Evolutionary conservation across 495 filamentous ascomycete genomes (phyloP).

Genomic region (Penicillium cinerascens): DNA sequence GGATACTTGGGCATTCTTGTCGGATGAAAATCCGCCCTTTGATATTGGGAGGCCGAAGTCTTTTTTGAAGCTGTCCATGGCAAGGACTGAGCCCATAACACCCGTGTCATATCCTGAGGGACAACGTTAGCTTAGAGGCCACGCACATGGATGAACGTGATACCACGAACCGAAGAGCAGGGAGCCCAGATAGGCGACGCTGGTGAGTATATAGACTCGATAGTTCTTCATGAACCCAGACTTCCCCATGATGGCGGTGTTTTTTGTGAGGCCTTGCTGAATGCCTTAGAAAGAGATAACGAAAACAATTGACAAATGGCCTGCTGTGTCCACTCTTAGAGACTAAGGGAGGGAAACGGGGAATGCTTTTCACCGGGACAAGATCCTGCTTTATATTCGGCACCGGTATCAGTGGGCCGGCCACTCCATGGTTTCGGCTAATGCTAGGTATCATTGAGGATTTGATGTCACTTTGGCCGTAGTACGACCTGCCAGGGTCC

Average conservation of each 20-base stretch:
- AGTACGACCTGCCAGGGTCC: background rate
- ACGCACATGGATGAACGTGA: background rate
- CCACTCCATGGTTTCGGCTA: slow-evolving; percentile 6
- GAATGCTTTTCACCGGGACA: background rate
- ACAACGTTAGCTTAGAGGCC: background rate
- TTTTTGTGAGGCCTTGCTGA: background rate
- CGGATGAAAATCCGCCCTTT: slow-evolving; percentile 27
- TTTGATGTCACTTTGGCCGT: slow-evolving; percentile 3
- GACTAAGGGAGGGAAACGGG: slow-evolving; percentile 2
- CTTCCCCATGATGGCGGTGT: slow-evolving; percentile 15
- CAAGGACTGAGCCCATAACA: slow-evolving; percentile 56
- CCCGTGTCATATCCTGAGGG: slow-evolving; percentile 52
- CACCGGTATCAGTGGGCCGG: slow-evolving; percentile 5
- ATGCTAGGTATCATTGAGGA: slow-evolving; percentile 6
- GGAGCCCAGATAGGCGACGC: slow-evolving; percentile 52
- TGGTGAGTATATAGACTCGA: slow-evolving; percentile 51
- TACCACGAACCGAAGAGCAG: slow-evolving; percentile 46
- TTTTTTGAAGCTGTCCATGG: slow-evolving; percentile 51
- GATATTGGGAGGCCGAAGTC: slow-evolving; percentile 47
- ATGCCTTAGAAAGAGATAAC: background rate
- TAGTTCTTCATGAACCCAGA: slow-evolving; percentile 47
- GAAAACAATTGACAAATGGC: background rate
- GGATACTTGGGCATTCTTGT: slow-evolving; percentile 41
- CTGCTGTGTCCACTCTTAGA: background rate
- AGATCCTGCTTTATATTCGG: slow-evolving; percentile 17